Conservation (phyloP, 257 asterid genomes). For the Ocimum tenuiflorum region DNA sequence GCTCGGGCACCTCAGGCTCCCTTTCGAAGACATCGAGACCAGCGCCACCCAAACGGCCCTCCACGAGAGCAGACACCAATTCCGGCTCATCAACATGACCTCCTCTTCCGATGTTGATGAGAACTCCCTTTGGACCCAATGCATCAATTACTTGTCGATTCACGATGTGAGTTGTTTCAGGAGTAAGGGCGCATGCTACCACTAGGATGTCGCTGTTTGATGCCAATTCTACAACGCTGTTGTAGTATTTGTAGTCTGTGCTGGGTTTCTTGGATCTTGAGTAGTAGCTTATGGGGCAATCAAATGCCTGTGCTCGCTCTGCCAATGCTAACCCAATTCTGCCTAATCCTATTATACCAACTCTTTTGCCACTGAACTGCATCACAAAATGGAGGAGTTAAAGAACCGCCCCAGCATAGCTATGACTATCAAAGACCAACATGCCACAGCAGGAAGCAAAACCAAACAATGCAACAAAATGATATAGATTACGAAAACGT, state of each 20-base stretch:
- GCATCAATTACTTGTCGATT: conserved; percentile 66
- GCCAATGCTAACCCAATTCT: conserved; percentile 78
- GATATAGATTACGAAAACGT: not conserved
- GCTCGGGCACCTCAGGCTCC: conserved; percentile 69
- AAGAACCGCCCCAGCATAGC: not conserved
- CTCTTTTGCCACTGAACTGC: conserved; percentile 73
- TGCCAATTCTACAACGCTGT: conserved; percentile 52
- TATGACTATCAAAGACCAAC: not conserved
- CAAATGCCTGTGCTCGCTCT: conserved; percentile 62
- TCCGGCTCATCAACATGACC: conserved; percentile 74
- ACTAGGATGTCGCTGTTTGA: conserved; percentile 64
- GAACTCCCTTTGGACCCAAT: conserved; percentile 66
- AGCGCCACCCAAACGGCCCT: conserved; percentile 86
- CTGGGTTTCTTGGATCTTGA: conserved; percentile 53
- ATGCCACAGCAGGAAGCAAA: not conserved
- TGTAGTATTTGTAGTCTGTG: conserved; percentile 41
- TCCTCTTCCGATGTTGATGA: conserved; percentile 80
- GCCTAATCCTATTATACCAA: conserved; percentile 75
- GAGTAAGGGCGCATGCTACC: conserved; percentile 65
- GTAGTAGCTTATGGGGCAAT: conserved; percentile 61
- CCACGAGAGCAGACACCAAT: conserved; percentile 67
- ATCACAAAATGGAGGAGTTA: conserved; percentile 11
- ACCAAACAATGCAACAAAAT: not conserved
- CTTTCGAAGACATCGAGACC: conserved; percentile 79
- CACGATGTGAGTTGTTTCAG: conserved; percentile 57